A percentile compares a stretch with the other conserved stretches of the same genome.
Evolutionary conservation across 2,329 filamentous ascomycete genomes (phyloP).

Genomic region (Aureobasidium sp.): DNA sequence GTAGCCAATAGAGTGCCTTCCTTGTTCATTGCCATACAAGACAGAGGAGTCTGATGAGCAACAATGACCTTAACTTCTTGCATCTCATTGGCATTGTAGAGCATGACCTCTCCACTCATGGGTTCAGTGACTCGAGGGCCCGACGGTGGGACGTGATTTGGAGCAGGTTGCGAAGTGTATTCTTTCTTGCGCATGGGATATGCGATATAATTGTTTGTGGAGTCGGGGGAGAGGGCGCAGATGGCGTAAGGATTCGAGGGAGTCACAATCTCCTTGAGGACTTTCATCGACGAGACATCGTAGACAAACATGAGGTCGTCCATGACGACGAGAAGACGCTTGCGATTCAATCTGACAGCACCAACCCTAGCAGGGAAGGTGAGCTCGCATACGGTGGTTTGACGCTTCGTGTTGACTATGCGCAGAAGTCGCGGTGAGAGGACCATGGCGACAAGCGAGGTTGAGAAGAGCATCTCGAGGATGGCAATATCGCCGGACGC

Average conservation of each 20-base stretch:
- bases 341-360: slow-evolving; percentile 87
- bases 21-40: slow-evolving; percentile 83
- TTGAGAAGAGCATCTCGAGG: slow-evolving; percentile 98
- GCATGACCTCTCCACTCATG: slow-evolving; percentile 83
- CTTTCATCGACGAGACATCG: slow-evolving; percentile 97
- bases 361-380: slow-evolving; percentile 96
- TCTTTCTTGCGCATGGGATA: slow-evolving; percentile 74
- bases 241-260: slow-evolving; percentile 79
- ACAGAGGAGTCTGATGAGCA: slow-evolving; percentile 85
- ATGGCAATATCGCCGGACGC: slow-evolving; percentile 74
- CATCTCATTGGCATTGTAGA: slow-evolving; percentile 82
- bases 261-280: slow-evolving; percentile 85
- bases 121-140: slow-evolving; percentile 67
- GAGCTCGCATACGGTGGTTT: slow-evolving; percentile 92
- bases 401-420: slow-evolving; percentile 91
- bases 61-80: slow-evolving; percentile 95
- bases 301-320: slow-evolving; percentile 98
- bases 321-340: slow-evolving; percentile 84
- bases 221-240: slow-evolving; percentile 86
- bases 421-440: slow-evolving; percentile 85
- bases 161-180: slow-evolving; percentile 29
- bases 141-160: slow-evolving; percentile 72
- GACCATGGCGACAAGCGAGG: slow-evolving; percentile 88
- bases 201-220: slow-evolving; percentile 90
- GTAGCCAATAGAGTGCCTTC: slow-evolving; percentile 89